Base-by-base conservation (phyloP, 192 early-diverging fungal genomes). In the Geosiphon pyriformis region DNA sequence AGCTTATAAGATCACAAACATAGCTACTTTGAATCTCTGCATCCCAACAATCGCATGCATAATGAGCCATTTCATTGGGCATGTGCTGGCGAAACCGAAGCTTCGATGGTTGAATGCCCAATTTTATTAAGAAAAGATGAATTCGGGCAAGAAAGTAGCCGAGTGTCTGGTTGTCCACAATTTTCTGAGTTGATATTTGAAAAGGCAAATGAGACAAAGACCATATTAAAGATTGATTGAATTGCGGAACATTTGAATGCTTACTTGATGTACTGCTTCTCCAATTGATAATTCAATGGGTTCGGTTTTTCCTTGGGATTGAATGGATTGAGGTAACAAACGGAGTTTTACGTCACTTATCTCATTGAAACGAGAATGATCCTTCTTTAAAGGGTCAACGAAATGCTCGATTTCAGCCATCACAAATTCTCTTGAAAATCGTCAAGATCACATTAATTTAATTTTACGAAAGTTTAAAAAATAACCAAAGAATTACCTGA, bases 381-480 rank as follows among this genome's bases (percentile, higher is more conserved):
- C 72, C 85, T 99, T 99, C 75, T 92, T 88, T 23, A 70, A 54
- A 1, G 97, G 95, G 72, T 99, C 94, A 3, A 99, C 97, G 69
- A 91, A 99, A 82, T 99, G 97, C 77, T 99, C 97, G 76, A 99
- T 93, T 77, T 99, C 97, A 30, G 93, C 93, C 95, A 98, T 95
- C 22, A 91, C 94, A 74, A 98, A 98, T 76, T 97, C 95, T 78
- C 92, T 89, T 59, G 27, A 46, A 31, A 26, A 23, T 57, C 49
- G 23, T 17, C 31, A 46, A 59, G 50, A 4, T 62, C 15, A 23
- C 3, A 34, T 33, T 49, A 46, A 25, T 15, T 35, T n/a, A 50
- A 31, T n/a, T n/a, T n/a, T n/a, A n/a, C n/a, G n/a, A n/a, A n/a
- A n/a, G n/a, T n/a, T n/a, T n/a, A n/a, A n/a, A n/a, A n/a, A n/a